These are phyloP conservation scores for Laguncularia racemosa DNA, from an alignment of 345 rosid genomes.

Conservation along the genomic window DNA sequence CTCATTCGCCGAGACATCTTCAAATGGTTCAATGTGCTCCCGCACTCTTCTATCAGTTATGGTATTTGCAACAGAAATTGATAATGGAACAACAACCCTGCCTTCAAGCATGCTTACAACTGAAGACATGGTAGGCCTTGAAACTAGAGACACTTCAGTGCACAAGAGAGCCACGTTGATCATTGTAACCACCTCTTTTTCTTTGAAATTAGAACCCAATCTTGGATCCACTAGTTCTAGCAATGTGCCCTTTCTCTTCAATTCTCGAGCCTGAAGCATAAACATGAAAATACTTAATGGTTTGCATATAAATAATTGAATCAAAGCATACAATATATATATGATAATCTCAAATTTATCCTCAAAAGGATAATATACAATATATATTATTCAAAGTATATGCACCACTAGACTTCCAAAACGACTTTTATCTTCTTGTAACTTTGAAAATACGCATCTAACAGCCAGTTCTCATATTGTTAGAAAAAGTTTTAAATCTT, in stretches of 20 bases:
- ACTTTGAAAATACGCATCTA: too few species aligned
- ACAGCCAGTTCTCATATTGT: too few species aligned
- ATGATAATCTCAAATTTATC: too few species aligned
- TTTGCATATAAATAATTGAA: too few species aligned
- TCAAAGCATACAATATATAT: too few species aligned
- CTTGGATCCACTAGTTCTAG: slow-evolving; percentile 10
- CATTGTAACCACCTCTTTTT: slow-evolving; percentile 9
- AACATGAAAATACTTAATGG: not conserved
- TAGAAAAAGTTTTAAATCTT: too few species aligned
- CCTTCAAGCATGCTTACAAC: slow-evolving; percentile 15
- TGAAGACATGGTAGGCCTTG: slow-evolving; percentile 10
- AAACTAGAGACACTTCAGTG: slow-evolving; percentile 4
- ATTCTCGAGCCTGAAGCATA: slow-evolving; percentile 1
- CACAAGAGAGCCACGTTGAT: slow-evolving; percentile 7
- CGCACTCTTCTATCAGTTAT: not conserved
- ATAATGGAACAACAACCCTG: slow-evolving; percentile 2
- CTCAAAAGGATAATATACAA: too few species aligned
- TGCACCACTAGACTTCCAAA: too few species aligned
- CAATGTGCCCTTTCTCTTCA: slow-evolving; percentile 5
- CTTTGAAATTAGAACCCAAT: slow-evolving; percentile 5
- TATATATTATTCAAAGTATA: too few species aligned
- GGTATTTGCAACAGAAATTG: not conserved
- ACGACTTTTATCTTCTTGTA: too few species aligned
- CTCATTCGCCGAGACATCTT: slow-evolving; percentile 16
- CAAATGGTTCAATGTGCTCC: slow-evolving; percentile 12